phyloP scores from a whole-genome alignment of 192 early-diverging fungal genomes.

The Podila epigama region DNA sequence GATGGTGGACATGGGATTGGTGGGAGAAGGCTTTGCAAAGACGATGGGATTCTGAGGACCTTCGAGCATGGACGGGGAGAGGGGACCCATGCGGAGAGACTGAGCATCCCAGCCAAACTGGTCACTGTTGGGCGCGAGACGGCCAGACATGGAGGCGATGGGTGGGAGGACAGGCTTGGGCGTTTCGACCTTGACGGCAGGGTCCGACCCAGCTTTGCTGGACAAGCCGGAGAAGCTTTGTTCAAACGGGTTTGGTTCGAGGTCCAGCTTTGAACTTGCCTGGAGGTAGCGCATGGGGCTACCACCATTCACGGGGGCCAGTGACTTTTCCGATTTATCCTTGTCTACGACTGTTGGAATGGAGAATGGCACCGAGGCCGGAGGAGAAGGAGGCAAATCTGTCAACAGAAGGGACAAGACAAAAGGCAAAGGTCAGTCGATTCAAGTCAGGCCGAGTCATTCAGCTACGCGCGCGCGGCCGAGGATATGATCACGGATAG shows the following conservation, averaged over 20 bases:
- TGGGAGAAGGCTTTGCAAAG: slow-evolving; percentile 17
- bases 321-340: slow-evolving; percentile 17
- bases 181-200: slow-evolving; percentile 9
- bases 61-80: slow-evolving; percentile 82
- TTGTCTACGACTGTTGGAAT: slow-evolving; percentile 26
- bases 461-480: too few species aligned
- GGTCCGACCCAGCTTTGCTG: slow-evolving; percentile 5
- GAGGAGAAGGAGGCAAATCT: slow-evolving; percentile 36
- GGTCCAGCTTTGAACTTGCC: slow-evolving; percentile 69
- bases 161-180: slow-evolving; percentile 73
- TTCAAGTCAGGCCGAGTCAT: too few species aligned
- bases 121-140: slow-evolving; percentile 47
- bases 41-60: slow-evolving; percentile 60
- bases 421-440: not conserved
- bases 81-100: slow-evolving; percentile 72
- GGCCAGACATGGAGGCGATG: slow-evolving; percentile 64
- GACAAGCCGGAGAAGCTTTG: slow-evolving; percentile 68
- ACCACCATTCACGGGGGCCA: slow-evolving; percentile 15
- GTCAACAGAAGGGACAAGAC: not conserved
- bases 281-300: slow-evolving; percentile 27
- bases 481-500: too few species aligned
- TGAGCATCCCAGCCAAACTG: slow-evolving; percentile 64
- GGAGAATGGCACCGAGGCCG: slow-evolving; percentile 37
- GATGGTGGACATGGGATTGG: slow-evolving; percentile 15
- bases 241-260: slow-evolving; percentile 91